These are phyloP conservation scores for Cystobasidium pallidum DNA, from an alignment of 1,284 basidiomycete species.

Conservation along the genomic window DNA sequence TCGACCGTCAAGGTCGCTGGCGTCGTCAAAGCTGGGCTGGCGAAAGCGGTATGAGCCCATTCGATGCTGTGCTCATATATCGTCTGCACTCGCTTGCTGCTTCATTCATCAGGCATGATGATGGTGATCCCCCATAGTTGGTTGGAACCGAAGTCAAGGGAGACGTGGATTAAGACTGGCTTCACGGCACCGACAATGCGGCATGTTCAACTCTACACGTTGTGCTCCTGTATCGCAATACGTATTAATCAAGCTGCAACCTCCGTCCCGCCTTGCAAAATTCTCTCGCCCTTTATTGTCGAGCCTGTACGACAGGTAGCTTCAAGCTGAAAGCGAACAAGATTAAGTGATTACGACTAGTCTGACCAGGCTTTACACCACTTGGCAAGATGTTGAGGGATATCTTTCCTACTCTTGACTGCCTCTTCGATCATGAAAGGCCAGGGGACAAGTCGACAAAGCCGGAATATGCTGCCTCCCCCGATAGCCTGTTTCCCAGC, in stretches of 20 bases:
- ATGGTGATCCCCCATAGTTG: background rate
- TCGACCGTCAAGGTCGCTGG: conserved; percentile 6
- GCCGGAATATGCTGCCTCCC: conserved; percentile 47
- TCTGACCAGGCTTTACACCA: conserved; percentile 51
- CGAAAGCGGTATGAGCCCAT: conserved; percentile 11
- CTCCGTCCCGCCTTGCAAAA: no score
- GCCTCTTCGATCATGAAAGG: conserved; percentile 49
- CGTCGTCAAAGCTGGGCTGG: conserved; percentile 1
- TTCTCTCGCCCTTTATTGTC: no score
- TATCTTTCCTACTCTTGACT: conserved; percentile 46
- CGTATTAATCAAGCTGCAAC: no score
- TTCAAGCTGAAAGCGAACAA: no score
- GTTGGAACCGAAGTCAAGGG: background rate
- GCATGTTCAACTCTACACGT: no score
- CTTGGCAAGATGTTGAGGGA: conserved; percentile 46
- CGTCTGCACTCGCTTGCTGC: background rate
- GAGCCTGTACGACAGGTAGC: no score
- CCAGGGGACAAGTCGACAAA: conserved; percentile 50
- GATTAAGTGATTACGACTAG: conserved; percentile 16
- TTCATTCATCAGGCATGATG: background rate
- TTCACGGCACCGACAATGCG: no score
- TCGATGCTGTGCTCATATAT: background rate
- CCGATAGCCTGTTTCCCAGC: conserved; percentile 25
- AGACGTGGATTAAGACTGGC: background rate
- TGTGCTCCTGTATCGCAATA: no score